Conservation (phyloP, 768 basidiomycete genomes). For the Coprinellus micaceus region DNA sequence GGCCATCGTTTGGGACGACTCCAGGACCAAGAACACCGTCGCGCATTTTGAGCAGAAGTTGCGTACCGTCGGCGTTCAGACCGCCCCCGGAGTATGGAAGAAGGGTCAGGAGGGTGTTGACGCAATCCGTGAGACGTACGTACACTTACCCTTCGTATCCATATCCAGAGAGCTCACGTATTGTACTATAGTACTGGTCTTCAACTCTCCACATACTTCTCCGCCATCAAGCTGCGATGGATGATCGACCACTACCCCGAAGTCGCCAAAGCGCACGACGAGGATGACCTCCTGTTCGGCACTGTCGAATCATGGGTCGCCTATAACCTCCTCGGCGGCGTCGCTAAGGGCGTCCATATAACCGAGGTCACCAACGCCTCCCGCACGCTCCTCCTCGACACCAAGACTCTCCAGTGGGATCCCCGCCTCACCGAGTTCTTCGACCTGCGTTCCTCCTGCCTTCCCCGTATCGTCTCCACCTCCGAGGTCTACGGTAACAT, state of each 20-base stretch:
- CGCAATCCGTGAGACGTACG: slow-evolving; percentile 65
- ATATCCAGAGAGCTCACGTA: neutral
- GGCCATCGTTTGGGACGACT: slow-evolving; percentile 96
- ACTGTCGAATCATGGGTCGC: slow-evolving; percentile 97
- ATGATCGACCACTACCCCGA: slow-evolving; percentile 85
- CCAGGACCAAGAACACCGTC: slow-evolving; percentile 84
- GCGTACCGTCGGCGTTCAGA: slow-evolving; percentile 68
- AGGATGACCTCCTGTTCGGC: slow-evolving; percentile 83
- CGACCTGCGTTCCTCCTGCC: slow-evolving; percentile 66
- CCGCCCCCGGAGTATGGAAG: slow-evolving; percentile 58
- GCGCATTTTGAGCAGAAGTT: slow-evolving; percentile 76
- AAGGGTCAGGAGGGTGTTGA: slow-evolving; percentile 69
- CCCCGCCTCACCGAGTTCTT: slow-evolving; percentile 83
- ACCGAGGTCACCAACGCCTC: slow-evolving; percentile 96
- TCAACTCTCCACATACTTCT: slow-evolving; percentile 97
- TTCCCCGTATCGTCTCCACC: slow-evolving; percentile 86
- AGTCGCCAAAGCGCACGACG: slow-evolving; percentile 73
- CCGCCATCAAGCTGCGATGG: slow-evolving; percentile 94
- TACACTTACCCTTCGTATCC: slow-evolving; percentile 15
- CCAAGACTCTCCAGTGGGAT: slow-evolving; percentile 81
- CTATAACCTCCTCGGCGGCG: slow-evolving; percentile 86
- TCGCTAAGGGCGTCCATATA: slow-evolving; percentile 67
- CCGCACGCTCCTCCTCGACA: slow-evolving; percentile 87
- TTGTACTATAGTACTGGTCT: slow-evolving; percentile 68
- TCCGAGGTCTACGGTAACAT: slow-evolving; percentile 90